These are phyloP conservation scores for Aspergillus sp. DNA, from an alignment of 2,329 filamentous ascomycete species.

Conservation along the genomic window DNA sequence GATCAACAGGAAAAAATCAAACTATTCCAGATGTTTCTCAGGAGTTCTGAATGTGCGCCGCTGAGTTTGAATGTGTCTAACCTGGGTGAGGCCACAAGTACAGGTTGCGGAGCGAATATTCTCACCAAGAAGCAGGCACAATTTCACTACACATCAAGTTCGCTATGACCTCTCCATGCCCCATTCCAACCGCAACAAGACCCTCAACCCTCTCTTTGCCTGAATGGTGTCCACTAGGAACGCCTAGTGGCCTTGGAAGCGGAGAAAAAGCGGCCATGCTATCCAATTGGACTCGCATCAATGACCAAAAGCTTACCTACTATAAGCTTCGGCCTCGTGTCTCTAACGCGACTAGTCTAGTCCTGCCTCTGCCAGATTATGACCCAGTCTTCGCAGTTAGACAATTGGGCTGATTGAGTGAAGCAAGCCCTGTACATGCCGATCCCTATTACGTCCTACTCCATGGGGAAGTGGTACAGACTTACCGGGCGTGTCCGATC, in stretches of 20 bases:
- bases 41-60: too few relatives aligned
- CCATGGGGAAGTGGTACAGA: background rate
- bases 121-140: too few relatives aligned
- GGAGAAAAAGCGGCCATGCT: background rate
- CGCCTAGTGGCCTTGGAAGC: background rate
- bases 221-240: background rate
- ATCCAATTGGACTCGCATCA: conserved; percentile 4
- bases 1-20: background rate
- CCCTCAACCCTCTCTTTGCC: background rate
- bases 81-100: too few relatives aligned
- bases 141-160: background rate
- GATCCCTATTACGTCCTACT: conserved; percentile 15
- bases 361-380: background rate
- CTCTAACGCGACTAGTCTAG: background rate
- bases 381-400: background rate
- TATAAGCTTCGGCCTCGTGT: conserved; percentile 2
- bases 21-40: too few relatives aligned
- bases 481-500: too few relatives aligned
- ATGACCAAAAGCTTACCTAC: conserved; percentile 3
- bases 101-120: too few relatives aligned
- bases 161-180: background rate
- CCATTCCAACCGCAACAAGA: background rate
- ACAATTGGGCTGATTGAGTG: background rate
- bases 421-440: conserved; percentile 5
- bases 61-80: too few relatives aligned